Conservation (phyloP, 352 stramenopile species). For the Pythium aquatile region DNA sequence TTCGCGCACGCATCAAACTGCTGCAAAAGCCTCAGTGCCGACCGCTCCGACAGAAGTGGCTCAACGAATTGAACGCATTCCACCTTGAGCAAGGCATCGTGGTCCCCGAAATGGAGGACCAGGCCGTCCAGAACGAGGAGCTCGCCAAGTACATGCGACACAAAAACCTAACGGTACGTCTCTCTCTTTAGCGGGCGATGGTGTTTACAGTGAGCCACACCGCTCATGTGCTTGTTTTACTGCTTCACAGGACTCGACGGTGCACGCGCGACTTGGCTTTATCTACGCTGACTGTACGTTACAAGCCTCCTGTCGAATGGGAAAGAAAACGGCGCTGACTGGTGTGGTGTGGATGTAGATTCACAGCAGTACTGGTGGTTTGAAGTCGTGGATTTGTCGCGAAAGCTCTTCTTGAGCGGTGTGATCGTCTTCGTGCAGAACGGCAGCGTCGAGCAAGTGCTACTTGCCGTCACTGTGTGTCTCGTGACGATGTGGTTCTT, state of each 20-base stretch:
- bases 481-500: constrained; percentile 77
- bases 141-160: constrained; percentile 72
- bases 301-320: background rate
- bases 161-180: constrained; percentile 61
- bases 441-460: constrained; percentile 64
- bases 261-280: constrained; percentile 65
- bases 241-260: constrained; percentile 55
- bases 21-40: constrained; percentile 42
- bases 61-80: constrained; percentile 52
- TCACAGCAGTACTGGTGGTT: constrained; percentile 75
- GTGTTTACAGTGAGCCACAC: background rate
- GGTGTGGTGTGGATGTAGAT: constrained; percentile 33
- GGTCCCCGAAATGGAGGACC: constrained; percentile 55
- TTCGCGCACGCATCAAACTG: constrained; percentile 45
- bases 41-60: constrained; percentile 53
- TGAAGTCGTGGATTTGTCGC: constrained; percentile 73
- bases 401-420: constrained; percentile 72
- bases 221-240: background rate
- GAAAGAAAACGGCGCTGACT: background rate
- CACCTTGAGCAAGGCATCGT: constrained; percentile 44
- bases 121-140: constrained; percentile 60
- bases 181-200: background rate
- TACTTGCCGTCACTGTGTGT: constrained; percentile 64
- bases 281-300: constrained; percentile 76
- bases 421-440: constrained; percentile 77